Percentiles rank a stretch among this genome's conserved stretches.
Conservation (phyloP, 179 eudicot genomes). For the Beta corolliflora region DNA sequence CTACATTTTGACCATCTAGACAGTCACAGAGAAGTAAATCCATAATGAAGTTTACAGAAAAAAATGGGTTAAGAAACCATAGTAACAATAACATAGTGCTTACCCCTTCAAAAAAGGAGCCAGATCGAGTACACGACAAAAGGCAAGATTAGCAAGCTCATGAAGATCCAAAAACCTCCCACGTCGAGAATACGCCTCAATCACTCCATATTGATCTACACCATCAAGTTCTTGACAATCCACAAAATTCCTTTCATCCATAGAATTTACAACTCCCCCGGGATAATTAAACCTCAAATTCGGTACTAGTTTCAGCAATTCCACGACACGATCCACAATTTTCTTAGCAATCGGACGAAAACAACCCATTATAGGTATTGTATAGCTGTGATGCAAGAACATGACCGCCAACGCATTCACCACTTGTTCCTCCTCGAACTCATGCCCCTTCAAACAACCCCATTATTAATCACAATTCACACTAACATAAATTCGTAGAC, state of each 20-base stretch:
- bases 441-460: slow-evolving; percentile 49
- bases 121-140: slow-evolving; percentile 76
- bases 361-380: slow-evolving; percentile 83
- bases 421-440: slow-evolving; percentile 62
- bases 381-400: slow-evolving; percentile 69
- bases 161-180: slow-evolving; percentile 80
- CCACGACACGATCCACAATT: slow-evolving; percentile 58
- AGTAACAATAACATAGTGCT: slow-evolving; percentile 1
- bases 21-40: not conserved
- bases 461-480: slow-evolving; percentile 17
- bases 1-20: not conserved
- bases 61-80: not conserved
- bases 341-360: slow-evolving; percentile 66
- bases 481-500: no score
- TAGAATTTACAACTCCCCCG: slow-evolving; percentile 34
- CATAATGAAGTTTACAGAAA: not conserved
- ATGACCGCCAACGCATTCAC: slow-evolving; percentile 59
- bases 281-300: slow-evolving; percentile 46
- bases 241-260: slow-evolving; percentile 38
- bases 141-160: slow-evolving; percentile 82
- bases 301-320: slow-evolving; percentile 51
- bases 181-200: slow-evolving; percentile 52
- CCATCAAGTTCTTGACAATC: slow-evolving; percentile 46
- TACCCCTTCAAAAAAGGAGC: slow-evolving; percentile 71
- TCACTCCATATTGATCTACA: slow-evolving; percentile 39